A percentile compares a stretch with the other conserved stretches of the same genome.
Conservation (phyloP, 495 filamentous ascomycete species). For the Penicillium bialowiezense region DNA sequence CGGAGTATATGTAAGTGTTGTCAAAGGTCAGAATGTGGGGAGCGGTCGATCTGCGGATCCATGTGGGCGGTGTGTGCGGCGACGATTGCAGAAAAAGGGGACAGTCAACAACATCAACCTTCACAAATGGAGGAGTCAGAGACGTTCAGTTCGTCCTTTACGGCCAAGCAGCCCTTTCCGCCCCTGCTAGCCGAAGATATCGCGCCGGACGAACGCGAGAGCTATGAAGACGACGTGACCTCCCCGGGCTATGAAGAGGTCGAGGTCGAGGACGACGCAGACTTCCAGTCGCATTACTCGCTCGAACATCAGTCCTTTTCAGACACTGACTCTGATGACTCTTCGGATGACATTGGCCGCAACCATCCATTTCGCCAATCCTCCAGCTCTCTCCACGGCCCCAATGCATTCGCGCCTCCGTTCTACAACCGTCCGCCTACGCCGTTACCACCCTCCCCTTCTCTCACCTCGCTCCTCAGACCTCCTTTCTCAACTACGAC, state of each 20-base stretch:
- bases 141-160: slow-evolving; percentile 20
- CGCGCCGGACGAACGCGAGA: slow-evolving; percentile 22
- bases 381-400: slow-evolving; percentile 40
- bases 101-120: background rate
- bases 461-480: slow-evolving; percentile 89
- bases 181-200: slow-evolving; percentile 33
- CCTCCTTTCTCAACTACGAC: slow-evolving; percentile 66
- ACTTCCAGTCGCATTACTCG: slow-evolving; percentile 49
- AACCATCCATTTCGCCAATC: slow-evolving; percentile 44
- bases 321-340: slow-evolving; percentile 40
- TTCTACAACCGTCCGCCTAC: slow-evolving; percentile 88
- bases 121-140: slow-evolving; percentile 7
- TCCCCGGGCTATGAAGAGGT: slow-evolving; percentile 30
- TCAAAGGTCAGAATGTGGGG: background rate
- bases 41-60: background rate
- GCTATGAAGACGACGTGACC: slow-evolving; percentile 29
- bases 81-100: slow-evolving; percentile 9
- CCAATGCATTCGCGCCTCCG: slow-evolving; percentile 72
- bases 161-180: slow-evolving; percentile 41
- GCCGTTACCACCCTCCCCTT: slow-evolving; percentile 89
- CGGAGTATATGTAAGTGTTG: too few relatives aligned
- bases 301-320: slow-evolving; percentile 40
- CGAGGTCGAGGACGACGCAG: slow-evolving; percentile 41
- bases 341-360: slow-evolving; percentile 32
- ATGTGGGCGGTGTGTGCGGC: background rate